Evolutionary conservation across 2,329 filamentous ascomycete genomes (phyloP).

Genomic region (Neocucurbitaria cava): DNA sequence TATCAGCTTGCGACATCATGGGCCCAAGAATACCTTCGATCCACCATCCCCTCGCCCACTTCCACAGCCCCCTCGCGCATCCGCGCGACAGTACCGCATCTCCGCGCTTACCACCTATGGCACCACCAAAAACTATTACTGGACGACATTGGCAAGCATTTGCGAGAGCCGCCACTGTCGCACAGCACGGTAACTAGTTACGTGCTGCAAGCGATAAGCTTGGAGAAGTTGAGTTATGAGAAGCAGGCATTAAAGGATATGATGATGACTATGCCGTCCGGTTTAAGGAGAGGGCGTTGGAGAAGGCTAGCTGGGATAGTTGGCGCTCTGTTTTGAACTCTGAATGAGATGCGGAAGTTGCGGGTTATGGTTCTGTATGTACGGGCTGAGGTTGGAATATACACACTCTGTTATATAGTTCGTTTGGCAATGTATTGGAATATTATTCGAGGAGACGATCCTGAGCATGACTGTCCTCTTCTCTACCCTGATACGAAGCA

Average conservation of each 20-base stretch:
- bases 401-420: neutral
- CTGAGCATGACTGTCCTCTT: too few species aligned
- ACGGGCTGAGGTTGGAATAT: neutral
- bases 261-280: constrained; percentile 27
- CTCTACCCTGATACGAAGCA: too few species aligned
- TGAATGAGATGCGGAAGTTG: neutral
- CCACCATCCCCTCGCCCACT: constrained; percentile 35
- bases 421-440: too few species aligned
- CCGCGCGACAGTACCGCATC: constrained; percentile 38
- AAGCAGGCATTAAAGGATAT: constrained; percentile 26
- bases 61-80: constrained; percentile 27
- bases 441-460: too few species aligned
- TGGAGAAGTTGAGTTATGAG: constrained; percentile 39
- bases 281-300: constrained; percentile 34
- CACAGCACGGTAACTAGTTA: constrained; percentile 37
- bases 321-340: constrained; percentile 8
- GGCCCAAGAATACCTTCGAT: constrained; percentile 36
- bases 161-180: constrained; percentile 40
- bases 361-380: neutral
- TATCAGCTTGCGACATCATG: constrained; percentile 36
- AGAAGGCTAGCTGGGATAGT: constrained; percentile 32
- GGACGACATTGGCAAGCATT: constrained; percentile 25
- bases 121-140: constrained; percentile 34
- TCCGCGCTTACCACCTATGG: constrained; percentile 47
- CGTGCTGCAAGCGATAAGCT: constrained; percentile 37